Base-by-base conservation (phyloP, 2,329 filamentous ascomycete genomes). In the Phyllosticta paracitricarpa region DNA sequence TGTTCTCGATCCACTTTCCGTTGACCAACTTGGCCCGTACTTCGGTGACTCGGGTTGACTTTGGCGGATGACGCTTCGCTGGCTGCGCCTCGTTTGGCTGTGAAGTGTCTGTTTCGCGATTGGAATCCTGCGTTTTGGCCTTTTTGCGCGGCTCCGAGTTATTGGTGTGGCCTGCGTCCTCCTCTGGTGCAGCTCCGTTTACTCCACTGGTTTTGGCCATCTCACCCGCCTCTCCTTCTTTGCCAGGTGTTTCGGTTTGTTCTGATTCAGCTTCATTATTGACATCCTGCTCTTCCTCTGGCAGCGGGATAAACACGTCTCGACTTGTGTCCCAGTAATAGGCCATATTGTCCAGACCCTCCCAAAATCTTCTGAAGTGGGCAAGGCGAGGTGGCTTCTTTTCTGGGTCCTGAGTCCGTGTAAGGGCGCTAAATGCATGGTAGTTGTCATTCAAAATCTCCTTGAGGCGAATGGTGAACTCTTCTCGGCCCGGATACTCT, bases 321-420 rank as follows among this genome's bases (percentile, higher is more conserved):
- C 81, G 68, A 62, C 79, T 83, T 51, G 75, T 76, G 67, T 87
- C 84, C 84, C 84, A 87, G 67, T 84, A 86, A 64, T 83, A 81
- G 17, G 81, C 76, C 77, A 86, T 77, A 40, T 78, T 79, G 65
- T 85, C 81, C 58, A 87, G 73, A 2, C 77, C 79, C 58, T 79
- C 77, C 79, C 81, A 87, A 70, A 87, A 86, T 61, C 82, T 84
- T 58, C 84, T 76, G 62, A 82, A 78, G 65, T 84, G 80, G 0
- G 80, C 78, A 54, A 86, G 66, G 17, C 80, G 77, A 4, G 82
- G 74, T 19, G 78, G 77, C 59, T 75, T 71, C 14, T 75, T 75
- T 4, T 77, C 77, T 30, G 55, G 55, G 28, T 77, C 73, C 25
- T 72, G 73, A 56, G 80, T 75, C 10, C 82, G 77, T 40, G 77